Base-by-base conservation (phyloP, 352 stramenopile species). In the Globisporangium solare region DNA sequence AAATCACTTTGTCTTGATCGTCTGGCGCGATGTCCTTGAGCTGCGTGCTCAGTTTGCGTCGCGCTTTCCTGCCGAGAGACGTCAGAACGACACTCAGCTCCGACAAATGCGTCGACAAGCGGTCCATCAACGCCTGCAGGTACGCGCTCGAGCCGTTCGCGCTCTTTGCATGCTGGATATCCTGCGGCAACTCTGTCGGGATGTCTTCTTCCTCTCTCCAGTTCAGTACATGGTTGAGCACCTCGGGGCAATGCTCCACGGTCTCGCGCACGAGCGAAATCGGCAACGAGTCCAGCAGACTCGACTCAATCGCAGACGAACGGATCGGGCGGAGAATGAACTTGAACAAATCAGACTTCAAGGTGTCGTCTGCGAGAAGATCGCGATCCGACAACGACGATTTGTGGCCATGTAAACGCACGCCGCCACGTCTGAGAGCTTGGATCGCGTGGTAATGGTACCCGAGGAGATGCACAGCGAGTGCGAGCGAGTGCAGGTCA, bases 281-380 rank as follows among this genome's bases (percentile, higher is more conserved):
- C 5, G 82, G 82, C 1, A 92, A 57, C n/a, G 72, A 73, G 51
- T 92, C 81, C 22, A 86, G 74, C 1, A 92, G 54, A 60, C 81
- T 88, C 0, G 81, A 92, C 59, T 92, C 81, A 39, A 92, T 92
- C 0, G 81, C 81, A 21, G 81, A 87, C 12, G 81, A 92, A 37
- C 81, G 76, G 47, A 92, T 87, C 1, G 81, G 81, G 4, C 81
- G 81, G 20, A 92, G 56, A 27, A 92, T 84, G 51, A 80, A 92
- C 61, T 86, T 92, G 68, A 92, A 88, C 53, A 89, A 50, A 55
- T 92, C 81, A 3, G 79, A 76, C 39, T 68, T 57, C 14, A 92
- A 60, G n/a, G 74, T 88, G 10, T 60, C 51, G 14, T 69, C 47
- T 2, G 61, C 56, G 2, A 91, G 57, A 24, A 91, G 37, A 51